Evolutionary conservation across 129 eudicot species (phyloP), one percentile per base, ranked within the genome.

Genomic region (Flaveria trinervia): DNA sequence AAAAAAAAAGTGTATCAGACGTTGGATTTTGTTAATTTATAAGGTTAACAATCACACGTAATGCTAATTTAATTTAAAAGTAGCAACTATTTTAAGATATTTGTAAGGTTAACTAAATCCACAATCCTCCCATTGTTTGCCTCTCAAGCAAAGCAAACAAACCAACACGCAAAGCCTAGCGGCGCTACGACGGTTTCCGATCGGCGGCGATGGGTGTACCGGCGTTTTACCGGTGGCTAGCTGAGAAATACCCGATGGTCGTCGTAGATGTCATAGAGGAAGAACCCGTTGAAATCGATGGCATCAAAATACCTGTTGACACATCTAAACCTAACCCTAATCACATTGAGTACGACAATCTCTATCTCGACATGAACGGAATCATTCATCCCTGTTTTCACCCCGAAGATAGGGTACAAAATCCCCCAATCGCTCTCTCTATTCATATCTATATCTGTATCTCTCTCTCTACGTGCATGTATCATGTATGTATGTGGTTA

Each of bases 361-460:
- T 85, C 5, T 85, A 85, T 75, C 86, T 85, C 62, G 86, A 85
- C 39, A 85, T 85, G 89, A 85, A 85, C 25, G 82, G 84, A 36
- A 85, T 85, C 12, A 85, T 85, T 75, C 89, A 85, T 59, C 89
- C 89, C 14, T 85, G 86, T 75, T 85, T 85, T 60, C 89, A 85
- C 56, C 89, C 89, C 39, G 86, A 82, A 67, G 89, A 85, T 70
- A 79, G 83, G 79, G 83, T 80, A 51, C 33, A 43, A 16, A 18
- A 23, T 4, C 16, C 26, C 49, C 49, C 30, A 61, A 14, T 17
- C 39, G 4, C 39, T 33, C 39, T 33, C 7, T 33, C 39, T 45
- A 45, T 45, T 45, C 2, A 8, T 11, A 45, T 48, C n/a, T 16
- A 15, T 52, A 26, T 26, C 1, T 26, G 30, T 26, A 26, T 26